Percentiles rank a stretch among this genome's conserved stretches.
phyloP scores from a whole-genome alignment of 768 basidiomycete genomes.

The Megacollybia marginata region DNA sequence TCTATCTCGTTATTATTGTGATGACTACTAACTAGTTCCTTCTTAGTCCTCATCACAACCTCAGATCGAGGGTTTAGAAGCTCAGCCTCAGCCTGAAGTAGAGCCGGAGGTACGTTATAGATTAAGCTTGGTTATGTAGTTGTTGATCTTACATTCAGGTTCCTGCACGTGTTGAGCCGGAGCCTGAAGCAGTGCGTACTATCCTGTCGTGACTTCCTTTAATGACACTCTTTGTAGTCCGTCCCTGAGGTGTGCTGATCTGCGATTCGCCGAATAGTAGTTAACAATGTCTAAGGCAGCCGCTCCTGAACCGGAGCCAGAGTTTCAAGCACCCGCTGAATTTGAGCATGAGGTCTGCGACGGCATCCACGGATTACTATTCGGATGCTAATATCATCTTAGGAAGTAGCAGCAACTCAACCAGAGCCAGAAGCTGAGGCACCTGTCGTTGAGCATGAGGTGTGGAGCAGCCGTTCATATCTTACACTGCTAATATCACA shows the following conservation, averaged over 20 bases:
- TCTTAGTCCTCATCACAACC: neutral
- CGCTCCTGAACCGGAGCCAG: slow-evolving; percentile 3
- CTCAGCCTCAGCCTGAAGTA: neutral
- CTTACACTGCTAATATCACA: too few relatives aligned
- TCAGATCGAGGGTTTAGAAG: neutral
- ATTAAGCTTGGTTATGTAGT: neutral
- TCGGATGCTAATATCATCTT: neutral
- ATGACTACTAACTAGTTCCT: neutral
- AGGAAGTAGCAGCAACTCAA: neutral
- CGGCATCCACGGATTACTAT: neutral
- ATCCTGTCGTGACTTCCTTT: neutral
- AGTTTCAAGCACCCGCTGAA: slow-evolving; percentile 3
- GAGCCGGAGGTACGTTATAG: neutral
- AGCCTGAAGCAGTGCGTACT: neutral
- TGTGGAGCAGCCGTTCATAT: too few relatives aligned
- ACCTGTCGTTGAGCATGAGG: slow-evolving; percentile 1
- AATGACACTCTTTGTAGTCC: neutral
- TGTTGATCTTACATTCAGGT: neutral
- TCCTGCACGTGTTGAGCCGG: neutral
- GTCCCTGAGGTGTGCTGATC: neutral
- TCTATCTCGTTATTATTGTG: neutral
- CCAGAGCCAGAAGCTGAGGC: slow-evolving; percentile 7
- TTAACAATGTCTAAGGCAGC: slow-evolving; percentile 3
- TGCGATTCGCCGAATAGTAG: neutral
- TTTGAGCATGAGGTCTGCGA: neutral